Conservation (phyloP, 257 asterid species). For the Solanum habrochaites region DNA sequence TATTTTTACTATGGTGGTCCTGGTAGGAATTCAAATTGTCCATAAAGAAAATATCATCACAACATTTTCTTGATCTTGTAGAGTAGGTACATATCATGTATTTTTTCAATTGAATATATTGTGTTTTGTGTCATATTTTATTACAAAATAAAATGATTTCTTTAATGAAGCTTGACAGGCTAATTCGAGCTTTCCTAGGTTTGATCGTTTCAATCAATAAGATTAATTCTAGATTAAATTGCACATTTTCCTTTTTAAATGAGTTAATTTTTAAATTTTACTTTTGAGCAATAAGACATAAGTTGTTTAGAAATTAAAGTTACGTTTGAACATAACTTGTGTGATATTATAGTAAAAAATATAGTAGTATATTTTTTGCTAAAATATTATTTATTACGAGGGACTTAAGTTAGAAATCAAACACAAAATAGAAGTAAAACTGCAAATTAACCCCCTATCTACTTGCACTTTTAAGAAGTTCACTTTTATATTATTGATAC, state of each 20-base stretch:
- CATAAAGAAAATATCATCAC: background rate
- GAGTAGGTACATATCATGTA: background rate
- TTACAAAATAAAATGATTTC: background rate
- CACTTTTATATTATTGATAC: background rate
- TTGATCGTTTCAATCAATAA: background rate
- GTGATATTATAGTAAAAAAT: background rate
- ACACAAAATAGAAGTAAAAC: background rate
- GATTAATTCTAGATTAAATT: background rate
- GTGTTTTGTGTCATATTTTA: background rate
- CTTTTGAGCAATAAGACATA: background rate
- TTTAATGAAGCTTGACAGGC: background rate
- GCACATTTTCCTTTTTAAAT: background rate
- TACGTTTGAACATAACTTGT: background rate
- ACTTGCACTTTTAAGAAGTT: background rate
- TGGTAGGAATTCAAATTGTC: slow-evolving; percentile 5
- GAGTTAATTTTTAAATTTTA: background rate
- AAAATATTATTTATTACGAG: too few relatives aligned
- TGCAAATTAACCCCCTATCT: background rate
- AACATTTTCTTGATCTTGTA: background rate
- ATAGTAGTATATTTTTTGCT: background rate
- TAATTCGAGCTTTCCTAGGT: fast-evolving
- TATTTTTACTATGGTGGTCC: slow-evolving; percentile 9
- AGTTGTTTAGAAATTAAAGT: background rate
- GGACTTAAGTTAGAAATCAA: too few relatives aligned
- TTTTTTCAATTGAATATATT: background rate